Evolutionary conservation across 1,139 yeast species (phyloP).

Genomic region (Scheffersomyces quercinus): DNA sequence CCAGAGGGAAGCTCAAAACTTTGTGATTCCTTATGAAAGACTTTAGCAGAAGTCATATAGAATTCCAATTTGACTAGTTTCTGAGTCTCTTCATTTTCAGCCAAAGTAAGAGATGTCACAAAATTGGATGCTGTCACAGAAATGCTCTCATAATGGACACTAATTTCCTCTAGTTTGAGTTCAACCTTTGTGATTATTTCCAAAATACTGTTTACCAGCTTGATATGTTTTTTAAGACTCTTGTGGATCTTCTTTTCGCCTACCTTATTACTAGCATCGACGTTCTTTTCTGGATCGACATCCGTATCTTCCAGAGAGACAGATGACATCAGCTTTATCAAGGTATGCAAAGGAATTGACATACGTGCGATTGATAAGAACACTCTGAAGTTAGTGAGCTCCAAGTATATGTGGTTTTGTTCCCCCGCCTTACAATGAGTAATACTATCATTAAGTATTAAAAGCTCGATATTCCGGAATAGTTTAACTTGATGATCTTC

Average conservation of each 20-base stretch:
- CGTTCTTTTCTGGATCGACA: not conserved
- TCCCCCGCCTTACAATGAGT: constrained; percentile 21
- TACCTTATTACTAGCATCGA: constrained; percentile 1
- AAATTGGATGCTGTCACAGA: constrained; percentile 23
- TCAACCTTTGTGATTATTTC: constrained; percentile 11
- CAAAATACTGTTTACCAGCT: not conserved
- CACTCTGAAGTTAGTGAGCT: constrained; percentile 20
- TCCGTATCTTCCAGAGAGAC: not conserved
- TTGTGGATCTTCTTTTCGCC: constrained; percentile 2
- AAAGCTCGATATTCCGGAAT: constrained; percentile 36
- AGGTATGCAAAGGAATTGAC: constrained; percentile 25
- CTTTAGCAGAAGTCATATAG: constrained; percentile 27
- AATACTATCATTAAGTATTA: constrained; percentile 25
- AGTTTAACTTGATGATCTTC: constrained; percentile 16
- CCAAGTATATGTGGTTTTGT: constrained; percentile 10
- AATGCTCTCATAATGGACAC: constrained; percentile 20
- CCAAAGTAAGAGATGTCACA: constrained; percentile 14
- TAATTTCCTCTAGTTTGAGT: constrained; percentile 34
- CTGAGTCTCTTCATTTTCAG: constrained; percentile 12
- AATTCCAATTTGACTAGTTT: constrained; percentile 15
- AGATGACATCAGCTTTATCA: constrained; percentile 5
- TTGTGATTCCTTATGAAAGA: constrained; percentile 30
- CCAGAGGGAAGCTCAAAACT: constrained; percentile 42
- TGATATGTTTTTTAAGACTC: not conserved
- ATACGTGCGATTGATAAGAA: constrained; percentile 26